Evolutionary conservation across 78 protist species (phyloP), one percentile per base, ranked within the genome.

Genomic region (Tieghemostelium lacteum): DNA sequence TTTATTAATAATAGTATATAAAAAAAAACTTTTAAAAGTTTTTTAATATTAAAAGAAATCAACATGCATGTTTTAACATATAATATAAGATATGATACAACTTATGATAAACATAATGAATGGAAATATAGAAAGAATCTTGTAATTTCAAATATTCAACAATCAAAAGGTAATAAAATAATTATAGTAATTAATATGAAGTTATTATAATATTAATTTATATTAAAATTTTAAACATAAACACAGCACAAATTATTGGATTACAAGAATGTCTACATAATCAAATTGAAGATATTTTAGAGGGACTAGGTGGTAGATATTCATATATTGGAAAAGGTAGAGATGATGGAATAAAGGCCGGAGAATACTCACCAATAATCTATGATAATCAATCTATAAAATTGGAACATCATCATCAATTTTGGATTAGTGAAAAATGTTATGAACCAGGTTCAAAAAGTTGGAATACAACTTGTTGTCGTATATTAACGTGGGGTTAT

Each of bases 361-460:
- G 93, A 28, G 93, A 87, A 52, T 77, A 37, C 29, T 77, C 93
- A 33, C 73, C 93, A 8, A 87, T 87, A 17, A 16, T 78, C 8
- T 87, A 87, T 42, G 36, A 61, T 45, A 45, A 2, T 6, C 20
- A 63, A 22, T 26, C 24, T 58, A 20, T 75, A 31, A 49, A 62
- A 45, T 49, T 62, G 1, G 40, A 42, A 5, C 71, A 62, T 29
- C 17, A 31, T 10, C 63, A 57, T 33, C 71, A 62, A 33, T 75
- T 75, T 45, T 75, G 86, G 86, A 20, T 75, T 4, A 37, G 61
- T 33, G 63, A 75, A 45, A 57, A 36, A 26, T 33, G 60, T 19
- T 75, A 75, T 75, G 26, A 42, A 8, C 49, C 61, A 14, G 86
- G 73, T 10, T 24, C 73, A 5, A 36, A 42, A 34, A 29, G 54